These are phyloP conservation scores for Chaetomium sp. DNA, from an alignment of 2,329 filamentous ascomycete genomes.

Conservation along the genomic window DNA sequence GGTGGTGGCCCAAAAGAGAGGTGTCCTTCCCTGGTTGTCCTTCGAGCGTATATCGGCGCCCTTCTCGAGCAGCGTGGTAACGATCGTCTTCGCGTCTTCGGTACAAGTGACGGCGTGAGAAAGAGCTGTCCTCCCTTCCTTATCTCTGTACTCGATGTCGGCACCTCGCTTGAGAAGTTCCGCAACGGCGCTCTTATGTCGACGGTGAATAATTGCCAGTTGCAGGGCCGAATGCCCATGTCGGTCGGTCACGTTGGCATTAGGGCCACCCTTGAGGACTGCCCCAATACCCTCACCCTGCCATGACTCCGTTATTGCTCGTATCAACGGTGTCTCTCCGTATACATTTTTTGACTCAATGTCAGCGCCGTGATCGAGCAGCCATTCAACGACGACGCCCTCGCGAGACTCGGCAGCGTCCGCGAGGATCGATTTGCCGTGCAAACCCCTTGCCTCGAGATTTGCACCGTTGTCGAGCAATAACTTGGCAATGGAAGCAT, in stretches of 20 bases:
- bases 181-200: rapidly evolving
- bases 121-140: background rate
- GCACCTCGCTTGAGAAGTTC: background rate
- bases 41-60: background rate
- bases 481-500: background rate
- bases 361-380: constrained; percentile 1
- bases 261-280: background rate
- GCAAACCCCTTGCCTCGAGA: background rate
- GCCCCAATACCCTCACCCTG: background rate
- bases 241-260: background rate
- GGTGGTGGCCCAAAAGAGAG: background rate
- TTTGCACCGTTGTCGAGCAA: background rate
- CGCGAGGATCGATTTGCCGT: background rate
- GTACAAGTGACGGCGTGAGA: background rate
- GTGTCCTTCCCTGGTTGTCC: background rate
- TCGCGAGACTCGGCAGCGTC: background rate
- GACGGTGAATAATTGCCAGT: background rate
- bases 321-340: background rate
- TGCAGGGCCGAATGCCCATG: background rate
- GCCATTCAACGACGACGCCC: background rate
- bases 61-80: background rate
- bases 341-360: background rate
- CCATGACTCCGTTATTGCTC: background rate
- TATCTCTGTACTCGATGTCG: background rate
- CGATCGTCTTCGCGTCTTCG: background rate